Conservation (phyloP, 371 early-diverging fungal species). For the Circinella umbellata region DNA sequence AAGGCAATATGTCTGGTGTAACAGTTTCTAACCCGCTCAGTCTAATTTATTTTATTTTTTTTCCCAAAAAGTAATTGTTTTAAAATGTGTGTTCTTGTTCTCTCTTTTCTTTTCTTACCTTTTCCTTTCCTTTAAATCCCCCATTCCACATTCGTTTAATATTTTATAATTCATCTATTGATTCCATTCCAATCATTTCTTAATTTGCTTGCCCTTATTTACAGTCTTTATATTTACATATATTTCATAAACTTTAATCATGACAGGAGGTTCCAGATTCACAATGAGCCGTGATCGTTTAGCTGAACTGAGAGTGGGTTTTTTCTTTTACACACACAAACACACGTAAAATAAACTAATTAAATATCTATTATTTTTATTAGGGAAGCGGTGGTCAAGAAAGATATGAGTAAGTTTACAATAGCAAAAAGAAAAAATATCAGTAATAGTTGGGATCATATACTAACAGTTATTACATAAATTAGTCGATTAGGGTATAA, state of each 20-base stretch:
- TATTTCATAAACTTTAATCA: conserved; percentile 14
- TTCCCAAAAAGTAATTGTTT: background rate
- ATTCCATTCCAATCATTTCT: conserved; percentile 23
- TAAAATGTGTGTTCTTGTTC: background rate
- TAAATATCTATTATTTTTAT: too few relatives aligned
- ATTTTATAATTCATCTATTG: conserved; percentile 1
- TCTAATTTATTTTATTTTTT: too few relatives aligned
- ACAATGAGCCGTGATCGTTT: conserved; percentile 61
- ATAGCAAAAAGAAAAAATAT: too few relatives aligned
- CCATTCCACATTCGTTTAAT: conserved; percentile 9
- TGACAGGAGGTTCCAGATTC: conserved; percentile 46
- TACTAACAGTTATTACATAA: too few relatives aligned
- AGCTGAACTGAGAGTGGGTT: conserved; percentile 50
- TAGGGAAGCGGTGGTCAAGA: conserved; percentile 28
- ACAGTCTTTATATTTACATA: too few relatives aligned
- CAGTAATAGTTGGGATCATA: too few relatives aligned
- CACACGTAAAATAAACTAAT: too few relatives aligned
- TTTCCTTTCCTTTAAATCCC: background rate
- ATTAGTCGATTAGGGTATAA: background rate
- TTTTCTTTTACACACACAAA: background rate
- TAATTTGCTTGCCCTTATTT: too few relatives aligned
- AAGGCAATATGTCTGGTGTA: conserved; percentile 21
- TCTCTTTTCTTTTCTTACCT: conserved; percentile 2
- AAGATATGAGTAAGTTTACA: conserved; percentile 49
- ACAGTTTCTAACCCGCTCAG: background rate